phyloP scores from a whole-genome alignment of 2,329 filamentous ascomycete genomes.

The Epichloe festucae region DNA sequence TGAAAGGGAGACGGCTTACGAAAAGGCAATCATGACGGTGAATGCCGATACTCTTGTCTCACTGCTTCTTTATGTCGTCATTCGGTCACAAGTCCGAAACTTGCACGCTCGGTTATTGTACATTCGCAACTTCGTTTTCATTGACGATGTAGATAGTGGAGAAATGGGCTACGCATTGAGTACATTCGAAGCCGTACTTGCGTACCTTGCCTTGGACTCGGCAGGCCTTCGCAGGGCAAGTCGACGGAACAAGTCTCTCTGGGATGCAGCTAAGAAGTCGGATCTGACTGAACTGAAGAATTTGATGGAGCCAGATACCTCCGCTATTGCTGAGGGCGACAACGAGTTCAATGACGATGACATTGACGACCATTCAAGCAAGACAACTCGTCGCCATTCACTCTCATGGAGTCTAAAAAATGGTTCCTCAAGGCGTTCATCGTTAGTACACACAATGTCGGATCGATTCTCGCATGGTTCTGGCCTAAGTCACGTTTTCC shows the following conservation, averaged over 20 bases:
- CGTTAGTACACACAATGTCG: slow-evolving; percentile 26
- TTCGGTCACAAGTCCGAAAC: slow-evolving; percentile 76
- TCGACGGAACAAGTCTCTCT: slow-evolving; percentile 70
- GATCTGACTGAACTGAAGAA: slow-evolving; percentile 60
- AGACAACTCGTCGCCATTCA: slow-evolving; percentile 32
- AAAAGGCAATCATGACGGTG: slow-evolving; percentile 46
- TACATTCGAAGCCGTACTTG: slow-evolving; percentile 86
- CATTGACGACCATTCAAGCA: slow-evolving; percentile 34
- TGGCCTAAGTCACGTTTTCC: slow-evolving; percentile 74
- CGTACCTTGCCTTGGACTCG: slow-evolving; percentile 76
- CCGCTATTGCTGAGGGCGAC: slow-evolving; percentile 33
- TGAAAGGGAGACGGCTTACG: slow-evolving; percentile 21
- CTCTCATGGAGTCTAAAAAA: slow-evolving; percentile 35
- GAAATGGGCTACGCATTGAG: slow-evolving; percentile 94
- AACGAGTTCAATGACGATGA: slow-evolving; percentile 29
- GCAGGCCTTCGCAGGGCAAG: slow-evolving; percentile 72
- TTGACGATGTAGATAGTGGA: slow-evolving; percentile 91
- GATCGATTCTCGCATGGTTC: slow-evolving; percentile 43
- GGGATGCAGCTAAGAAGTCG: slow-evolving; percentile 74
- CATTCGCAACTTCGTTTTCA: slow-evolving; percentile 94
- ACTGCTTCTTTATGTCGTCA: slow-evolving; percentile 79
- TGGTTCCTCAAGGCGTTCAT: slow-evolving; percentile 30
- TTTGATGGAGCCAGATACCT: slow-evolving; percentile 62
- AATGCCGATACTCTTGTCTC: slow-evolving; percentile 91
- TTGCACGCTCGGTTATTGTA: slow-evolving; percentile 83